These are phyloP conservation scores for Xylaria curta DNA, from an alignment of 495 filamentous ascomycete species.

Conservation along the genomic window DNA sequence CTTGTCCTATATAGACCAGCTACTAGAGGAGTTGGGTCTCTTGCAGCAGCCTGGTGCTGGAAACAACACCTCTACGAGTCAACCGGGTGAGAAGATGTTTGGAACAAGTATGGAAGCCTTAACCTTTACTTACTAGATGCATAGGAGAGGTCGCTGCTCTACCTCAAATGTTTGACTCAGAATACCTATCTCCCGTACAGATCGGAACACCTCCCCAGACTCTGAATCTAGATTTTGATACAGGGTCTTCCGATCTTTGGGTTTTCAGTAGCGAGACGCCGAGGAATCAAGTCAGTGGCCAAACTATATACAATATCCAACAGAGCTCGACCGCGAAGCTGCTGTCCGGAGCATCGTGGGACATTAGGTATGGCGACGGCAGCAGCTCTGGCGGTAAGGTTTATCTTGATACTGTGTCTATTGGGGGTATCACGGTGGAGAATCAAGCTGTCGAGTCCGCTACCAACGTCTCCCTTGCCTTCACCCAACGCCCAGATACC, in stretches of 20 bases:
- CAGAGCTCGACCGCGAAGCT: conserved; percentile 56
- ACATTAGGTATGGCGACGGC: conserved; percentile 76
- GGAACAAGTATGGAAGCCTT: neutral
- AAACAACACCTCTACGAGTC: conserved; percentile 27
- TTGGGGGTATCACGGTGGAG: conserved; percentile 70
- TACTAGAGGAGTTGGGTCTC: conserved; percentile 44
- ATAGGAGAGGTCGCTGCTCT: conserved; percentile 48
- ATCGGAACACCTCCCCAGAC: conserved; percentile 78
- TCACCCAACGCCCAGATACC: conserved; percentile 64
- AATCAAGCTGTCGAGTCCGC: conserved; percentile 79
- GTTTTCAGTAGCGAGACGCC: conserved; percentile 59
- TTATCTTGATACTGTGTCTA: conserved; percentile 76
- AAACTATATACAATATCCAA: conserved; percentile 59
- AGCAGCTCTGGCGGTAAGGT: conserved; percentile 73
- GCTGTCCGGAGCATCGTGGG: conserved; percentile 64
- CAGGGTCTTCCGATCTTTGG: conserved; percentile 78
- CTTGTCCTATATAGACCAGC: conserved; percentile 34
- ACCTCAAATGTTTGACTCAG: conserved; percentile 64
- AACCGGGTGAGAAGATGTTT: conserved; percentile 32
- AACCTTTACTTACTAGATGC: conserved; percentile 14
- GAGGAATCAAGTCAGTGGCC: conserved; percentile 57
- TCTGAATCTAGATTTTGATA: conserved; percentile 76
- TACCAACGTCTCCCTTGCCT: conserved; percentile 64
- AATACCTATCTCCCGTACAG: conserved; percentile 68
- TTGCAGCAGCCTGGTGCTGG: conserved; percentile 29